phyloP scores from a whole-genome alignment of 257 asterid genomes.

The Penstemon eatonii region DNA sequence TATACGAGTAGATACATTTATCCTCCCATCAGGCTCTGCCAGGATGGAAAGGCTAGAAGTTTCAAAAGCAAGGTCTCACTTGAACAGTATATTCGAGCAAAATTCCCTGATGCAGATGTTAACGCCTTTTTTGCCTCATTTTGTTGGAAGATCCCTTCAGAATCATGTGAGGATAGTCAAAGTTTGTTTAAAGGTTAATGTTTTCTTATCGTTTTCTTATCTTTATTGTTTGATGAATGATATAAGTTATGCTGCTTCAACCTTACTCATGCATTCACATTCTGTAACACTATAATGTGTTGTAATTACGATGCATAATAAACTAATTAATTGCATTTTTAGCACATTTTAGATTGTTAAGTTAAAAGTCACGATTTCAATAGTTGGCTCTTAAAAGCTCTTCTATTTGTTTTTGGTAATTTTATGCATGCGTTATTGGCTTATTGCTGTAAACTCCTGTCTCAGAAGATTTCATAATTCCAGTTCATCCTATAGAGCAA shows the following conservation, averaged over 20 bases:
- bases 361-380: slow-evolving; percentile 2
- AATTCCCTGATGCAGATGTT: slow-evolving; percentile 57
- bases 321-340: not conserved
- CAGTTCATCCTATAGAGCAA: slow-evolving; percentile 15
- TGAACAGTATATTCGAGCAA: slow-evolving; percentile 47
- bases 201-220: no score
- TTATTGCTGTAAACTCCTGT: not conserved
- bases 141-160: slow-evolving; percentile 83
- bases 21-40: slow-evolving; percentile 49
- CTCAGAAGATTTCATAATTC: slow-evolving; percentile 15
- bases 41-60: slow-evolving; percentile 31
- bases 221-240: not conserved
- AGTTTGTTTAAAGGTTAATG: slow-evolving; percentile 16
- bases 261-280: not conserved
- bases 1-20: slow-evolving; percentile 70
- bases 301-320: not conserved
- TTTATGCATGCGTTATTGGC: slow-evolving; percentile 1
- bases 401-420: not conserved
- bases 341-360: slow-evolving; percentile 5
- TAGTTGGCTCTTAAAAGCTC: not conserved
- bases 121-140: slow-evolving; percentile 68
- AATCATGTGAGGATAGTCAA: slow-evolving; percentile 42
- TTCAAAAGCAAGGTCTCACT: slow-evolving; percentile 68
- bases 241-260: not conserved
- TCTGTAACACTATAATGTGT: not conserved